These are phyloP conservation scores for Pontederia paniculata DNA, from an alignment of 176 grass and related monocot species.

Conservation along the genomic window DNA sequence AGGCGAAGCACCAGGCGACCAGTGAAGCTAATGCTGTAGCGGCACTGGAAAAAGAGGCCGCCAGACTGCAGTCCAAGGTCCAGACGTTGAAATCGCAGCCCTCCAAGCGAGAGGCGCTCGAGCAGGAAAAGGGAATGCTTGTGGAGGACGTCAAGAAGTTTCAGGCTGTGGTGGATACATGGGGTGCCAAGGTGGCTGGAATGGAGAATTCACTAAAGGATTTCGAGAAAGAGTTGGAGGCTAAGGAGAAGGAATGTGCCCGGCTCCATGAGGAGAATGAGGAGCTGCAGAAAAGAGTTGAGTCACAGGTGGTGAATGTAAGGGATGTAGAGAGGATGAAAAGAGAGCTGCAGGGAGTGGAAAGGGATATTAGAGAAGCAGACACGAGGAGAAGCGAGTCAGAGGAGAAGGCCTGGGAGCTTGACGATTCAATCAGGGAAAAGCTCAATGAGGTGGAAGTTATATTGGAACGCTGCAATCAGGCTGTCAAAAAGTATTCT, in stretches of 20 bases:
- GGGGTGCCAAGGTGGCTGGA: conserved; percentile 35
- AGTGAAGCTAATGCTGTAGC: not conserved
- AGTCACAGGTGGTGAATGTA: conserved; percentile 42
- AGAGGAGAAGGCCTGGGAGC: conserved; percentile 76
- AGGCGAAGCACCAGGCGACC: conserved; percentile 23
- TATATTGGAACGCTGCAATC: conserved; percentile 53
- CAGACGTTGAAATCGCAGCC: conserved; percentile 28
- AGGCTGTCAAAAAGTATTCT: conserved; percentile 51
- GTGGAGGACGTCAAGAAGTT: conserved; percentile 58
- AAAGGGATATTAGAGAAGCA: conserved; percentile 40
- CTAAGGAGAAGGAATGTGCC: conserved; percentile 31
- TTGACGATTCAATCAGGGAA: conserved; percentile 32
- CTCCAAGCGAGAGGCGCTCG: conserved; percentile 26
- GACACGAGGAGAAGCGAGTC: conserved; percentile 28
- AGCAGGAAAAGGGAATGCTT: conserved; percentile 31
- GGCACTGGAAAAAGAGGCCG: conserved; percentile 42
- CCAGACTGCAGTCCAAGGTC: conserved; percentile 30
- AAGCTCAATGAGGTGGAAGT: conserved; percentile 53
- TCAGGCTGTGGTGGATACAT: conserved; percentile 50
- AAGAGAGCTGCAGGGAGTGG: conserved; percentile 48
- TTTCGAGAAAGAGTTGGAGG: conserved; percentile 46
- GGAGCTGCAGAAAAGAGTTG: conserved; percentile 42
- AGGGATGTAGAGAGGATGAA: conserved; percentile 57
- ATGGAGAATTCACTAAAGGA: conserved; percentile 31
- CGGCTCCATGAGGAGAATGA: conserved; percentile 31